Base-by-base conservation (phyloP, 106 monocot species). In the Acanthochlamys bracteata region DNA sequence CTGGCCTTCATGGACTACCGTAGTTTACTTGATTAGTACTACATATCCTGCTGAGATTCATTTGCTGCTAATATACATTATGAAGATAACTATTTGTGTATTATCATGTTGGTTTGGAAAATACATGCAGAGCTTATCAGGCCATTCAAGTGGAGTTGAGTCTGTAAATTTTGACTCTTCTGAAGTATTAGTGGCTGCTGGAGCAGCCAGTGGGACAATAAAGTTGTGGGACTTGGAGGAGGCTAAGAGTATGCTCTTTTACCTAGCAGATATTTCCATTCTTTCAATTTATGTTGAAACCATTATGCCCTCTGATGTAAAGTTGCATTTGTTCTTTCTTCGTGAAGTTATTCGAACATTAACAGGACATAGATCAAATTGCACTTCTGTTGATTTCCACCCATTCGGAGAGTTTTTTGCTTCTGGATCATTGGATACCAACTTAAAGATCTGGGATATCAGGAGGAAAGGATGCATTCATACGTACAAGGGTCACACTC, bases 401-500 rank as follows among this genome's bases (percentile, higher is more conserved):
- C 96, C 95, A 20, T 96, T 96, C 71, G 90, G 95, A 20, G 95
- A 96, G 49, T 88, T 96, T 66, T 90, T 96, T 67, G 95, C 95
- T 53, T 96, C 95, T 57, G 95, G 95, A 20, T 90, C 90, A 20
- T 69, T 88, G 71, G 87, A 96, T 68, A 95, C 95, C 60, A 95
- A 95, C 63, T 65, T 95, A 42, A 95, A 95, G 74, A 90, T 90
- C 58, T 95, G 95, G 95, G 95, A 90, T 72, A 87, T 90, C 15
- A 77, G 95, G 69, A 83, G 84, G 73, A 95, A 95, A 65, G 82
- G 95, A 59, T 95, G 95, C 74, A 95, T 95, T 64, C 95, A 90
- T 42, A 95, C 95, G n/a, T 95, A 95, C 66, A 95, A 95, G 64
- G 95, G 95, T 16, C 95, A 95, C 56, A 87, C 84, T 1, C 78